A percentile compares a stretch with the other conserved stretches of the same genome.
Evolutionary conservation across 129 eudicot species (phyloP).

Genomic region (Smallanthus sonchifolius): DNA sequence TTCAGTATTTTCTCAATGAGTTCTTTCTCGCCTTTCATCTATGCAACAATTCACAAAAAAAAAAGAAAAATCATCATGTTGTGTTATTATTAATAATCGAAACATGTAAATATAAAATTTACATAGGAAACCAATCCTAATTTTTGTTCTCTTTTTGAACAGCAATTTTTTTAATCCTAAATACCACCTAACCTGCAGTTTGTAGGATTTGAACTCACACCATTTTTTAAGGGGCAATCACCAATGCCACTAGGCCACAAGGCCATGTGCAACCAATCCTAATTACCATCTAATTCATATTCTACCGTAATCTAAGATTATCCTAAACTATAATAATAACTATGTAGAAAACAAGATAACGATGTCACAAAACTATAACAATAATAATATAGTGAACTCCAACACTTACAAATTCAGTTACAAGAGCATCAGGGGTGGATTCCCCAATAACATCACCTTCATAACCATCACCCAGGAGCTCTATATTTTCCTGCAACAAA

Average conservation of each 20-base stretch:
- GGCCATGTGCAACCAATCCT: neutral
- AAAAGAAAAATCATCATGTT: neutral
- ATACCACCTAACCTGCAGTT: too few species aligned
- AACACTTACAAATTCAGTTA: constrained; percentile 86
- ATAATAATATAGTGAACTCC: neutral
- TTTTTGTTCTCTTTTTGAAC: neutral
- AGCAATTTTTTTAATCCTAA: too few species aligned
- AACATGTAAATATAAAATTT: neutral
- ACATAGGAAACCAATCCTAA: neutral
- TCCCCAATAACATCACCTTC: constrained; percentile 90
- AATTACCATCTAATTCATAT: neutral
- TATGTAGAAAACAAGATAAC: neutral
- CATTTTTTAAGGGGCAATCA: too few species aligned
- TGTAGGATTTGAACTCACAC: too few species aligned
- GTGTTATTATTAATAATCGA: neutral
- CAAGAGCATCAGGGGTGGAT: constrained; percentile 95
- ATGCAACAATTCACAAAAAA: constrained; percentile 13
- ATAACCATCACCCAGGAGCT: constrained; percentile 74
- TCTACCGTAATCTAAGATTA: neutral
- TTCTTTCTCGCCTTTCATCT: constrained; percentile 96
- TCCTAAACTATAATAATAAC: neutral
- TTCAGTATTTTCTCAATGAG: constrained; percentile 84
- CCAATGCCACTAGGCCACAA: too few species aligned
- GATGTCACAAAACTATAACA: neutral
- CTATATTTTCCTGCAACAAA: constrained; percentile 62